Evolutionary conservation across 2,329 filamentous ascomycete species (phyloP), one percentile per base, ranked within the genome.

Genomic region (Aspergillus cejpii): DNA sequence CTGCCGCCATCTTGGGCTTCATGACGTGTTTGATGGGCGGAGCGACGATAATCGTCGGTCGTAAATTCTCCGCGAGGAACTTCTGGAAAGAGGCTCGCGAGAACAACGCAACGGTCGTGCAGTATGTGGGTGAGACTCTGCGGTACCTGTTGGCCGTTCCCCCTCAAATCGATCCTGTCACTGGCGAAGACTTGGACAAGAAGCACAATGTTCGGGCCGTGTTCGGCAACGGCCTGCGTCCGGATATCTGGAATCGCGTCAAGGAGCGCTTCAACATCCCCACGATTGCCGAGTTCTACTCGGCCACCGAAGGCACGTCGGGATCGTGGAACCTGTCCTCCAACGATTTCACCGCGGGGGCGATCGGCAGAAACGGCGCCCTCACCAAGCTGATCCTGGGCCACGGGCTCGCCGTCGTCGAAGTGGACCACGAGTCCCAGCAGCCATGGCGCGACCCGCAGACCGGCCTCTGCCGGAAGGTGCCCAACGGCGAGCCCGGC

Each of bases 91-190:
- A 91, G 43, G 83, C 84, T 12, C 78, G 84, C n/a, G 75, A 77
- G 36, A 78, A 77, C 39, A 71, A 83, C 6, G 84, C 87, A 15
- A 92, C 85, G 1, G 75, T 82, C 3, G 83, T 94, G 49, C 87
- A 94, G 62, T 94, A 94, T 61, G 88, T 94, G 11, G 88, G 88
- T 41, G 88, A 94, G 65, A 91, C 87, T 0, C 84, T 87, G 52
- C 83, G 88, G 5, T 94, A 94, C 63, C 76, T 94, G 3, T 74
- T 94, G 8, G 76, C 84, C 0, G 79, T 81, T 0, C 78, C 75
- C 3, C 69, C 84, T 2, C 74, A 83, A 44, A 64, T 73, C 20
- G 81, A 88, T 53, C 74, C 81, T 0, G 62, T 61, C 5, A 87
- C 82, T 0, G 82, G 83, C 15, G 78, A 83, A 58, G 74, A 78